phyloP scores from a whole-genome alignment of 257 asterid genomes.

The Solanum stenotomum region DNA sequence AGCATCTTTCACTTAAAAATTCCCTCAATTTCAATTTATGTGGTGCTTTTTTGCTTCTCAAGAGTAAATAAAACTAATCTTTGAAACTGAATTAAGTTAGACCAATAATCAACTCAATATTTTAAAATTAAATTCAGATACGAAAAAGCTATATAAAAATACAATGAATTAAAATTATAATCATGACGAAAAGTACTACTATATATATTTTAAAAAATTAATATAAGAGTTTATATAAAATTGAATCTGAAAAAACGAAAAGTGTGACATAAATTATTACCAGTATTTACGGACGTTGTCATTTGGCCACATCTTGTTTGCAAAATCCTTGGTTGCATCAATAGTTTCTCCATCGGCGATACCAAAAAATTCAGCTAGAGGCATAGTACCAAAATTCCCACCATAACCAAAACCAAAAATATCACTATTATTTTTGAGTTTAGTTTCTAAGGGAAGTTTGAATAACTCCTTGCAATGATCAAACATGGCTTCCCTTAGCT shows the following conservation, averaged over 20 bases:
- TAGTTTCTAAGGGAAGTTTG: slow-evolving; percentile 16
- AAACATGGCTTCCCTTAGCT: slow-evolving; percentile 9
- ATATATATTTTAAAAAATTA: too few relatives aligned
- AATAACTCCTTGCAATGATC: slow-evolving; percentile 12
- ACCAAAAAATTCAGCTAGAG: slow-evolving; percentile 32
- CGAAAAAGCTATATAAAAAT: background rate
- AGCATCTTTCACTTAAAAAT: too few relatives aligned
- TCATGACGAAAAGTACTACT: background rate
- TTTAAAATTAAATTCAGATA: background rate
- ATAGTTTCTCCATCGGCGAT: slow-evolving; percentile 14
- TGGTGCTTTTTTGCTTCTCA: too few relatives aligned
- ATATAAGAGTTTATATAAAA: background rate
- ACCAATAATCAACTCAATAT: background rate
- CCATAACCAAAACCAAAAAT: slow-evolving; percentile 27
- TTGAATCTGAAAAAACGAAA: background rate
- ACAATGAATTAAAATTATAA: background rate
- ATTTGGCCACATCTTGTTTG: slow-evolving; percentile 29
- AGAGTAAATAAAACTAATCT: too few relatives aligned
- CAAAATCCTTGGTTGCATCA: slow-evolving; percentile 6
- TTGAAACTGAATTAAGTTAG: background rate
- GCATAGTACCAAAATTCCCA: slow-evolving; percentile 17
- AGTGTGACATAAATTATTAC: background rate
- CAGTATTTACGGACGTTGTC: slow-evolving; percentile 16
- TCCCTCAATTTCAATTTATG: too few relatives aligned
- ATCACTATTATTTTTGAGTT: slow-evolving; percentile 7